These are phyloP conservation scores for Neurospora sp. DNA, from an alignment of 495 filamentous ascomycete species.

Conservation along the genomic window DNA sequence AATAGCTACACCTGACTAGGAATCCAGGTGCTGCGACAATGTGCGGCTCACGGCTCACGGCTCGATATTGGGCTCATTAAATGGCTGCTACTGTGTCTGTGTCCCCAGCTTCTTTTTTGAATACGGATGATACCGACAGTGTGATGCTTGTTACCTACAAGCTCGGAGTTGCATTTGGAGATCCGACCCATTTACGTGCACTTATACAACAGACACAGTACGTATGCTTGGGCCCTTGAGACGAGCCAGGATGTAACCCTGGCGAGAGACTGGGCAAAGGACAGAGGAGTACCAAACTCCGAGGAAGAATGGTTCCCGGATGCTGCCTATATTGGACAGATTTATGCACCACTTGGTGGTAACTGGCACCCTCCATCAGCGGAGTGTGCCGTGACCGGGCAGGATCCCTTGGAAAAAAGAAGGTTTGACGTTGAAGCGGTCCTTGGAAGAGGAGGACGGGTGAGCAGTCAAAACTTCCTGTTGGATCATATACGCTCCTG, in stretches of 20 bases:
- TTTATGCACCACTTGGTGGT: neutral
- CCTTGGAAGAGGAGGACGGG: neutral
- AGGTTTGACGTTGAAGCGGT: neutral
- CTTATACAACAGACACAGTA: neutral
- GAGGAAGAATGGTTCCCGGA: neutral
- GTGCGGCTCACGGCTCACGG: neutral
- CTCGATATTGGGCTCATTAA: neutral
- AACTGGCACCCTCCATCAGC: neutral
- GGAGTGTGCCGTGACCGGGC: neutral
- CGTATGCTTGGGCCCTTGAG: neutral
- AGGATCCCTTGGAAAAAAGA: neutral
- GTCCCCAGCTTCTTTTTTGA: neutral
- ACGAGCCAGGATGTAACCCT: neutral
- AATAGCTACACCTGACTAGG: neutral
- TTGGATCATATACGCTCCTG: neutral
- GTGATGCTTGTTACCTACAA: neutral
- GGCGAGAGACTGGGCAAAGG: neutral
- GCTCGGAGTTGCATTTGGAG: neutral
- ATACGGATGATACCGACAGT: neutral
- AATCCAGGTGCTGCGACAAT: neutral
- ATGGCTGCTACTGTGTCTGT: neutral
- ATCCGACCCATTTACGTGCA: neutral
- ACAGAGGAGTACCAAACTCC: neutral
- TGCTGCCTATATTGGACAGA: neutral
- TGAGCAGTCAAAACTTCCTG: neutral